Evolutionary conservation across 345 rosid genomes (phyloP), one percentile per base, ranked within the genome.

Genomic region (Capsella bursapastoris): DNA sequence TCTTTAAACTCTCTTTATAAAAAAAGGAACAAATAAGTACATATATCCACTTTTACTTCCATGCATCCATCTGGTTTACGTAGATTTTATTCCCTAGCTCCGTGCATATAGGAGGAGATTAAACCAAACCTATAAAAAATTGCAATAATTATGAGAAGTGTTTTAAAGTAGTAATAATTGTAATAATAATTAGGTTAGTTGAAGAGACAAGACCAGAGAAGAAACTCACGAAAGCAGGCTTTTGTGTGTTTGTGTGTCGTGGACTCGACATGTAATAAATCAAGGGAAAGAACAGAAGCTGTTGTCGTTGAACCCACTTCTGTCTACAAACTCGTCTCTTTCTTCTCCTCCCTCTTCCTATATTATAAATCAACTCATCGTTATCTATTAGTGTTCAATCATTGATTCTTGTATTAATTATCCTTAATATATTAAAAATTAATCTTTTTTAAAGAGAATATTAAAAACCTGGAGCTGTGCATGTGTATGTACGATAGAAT

Each of bases 241-340:
- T 49, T 40, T 75, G 73, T 75, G 78, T 73, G 22, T 65, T 68
- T 22, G 25, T 22, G 37, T 58, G 68, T 75, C 73, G 37, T 34
- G 37, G 29, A 58, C 78, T 34, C 8, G 29, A 58, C 78, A 74
- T 74, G 72, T 34, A 34, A 34, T 67, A 59, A 40, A 78, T 80
- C 77, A 86, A 79, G 79, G 80, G 79, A 87, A 87, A 77, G 81
- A 83, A 75, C 84, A 82, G 81, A 83, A 83, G 80, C 38, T 67
- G 63, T 78, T 84, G 88, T 56, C 66, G 82, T 69, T 66, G 81
- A 84, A 75, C 81, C 81, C 88, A 57, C 81, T 71, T 80, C 77
- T 70, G 79, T 70, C 84, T 28, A 66, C 75, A 81, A 80, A 55
- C 60, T 79, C 80, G 77, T 83, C 87, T 75, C 78, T 82, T 73